These are phyloP conservation scores for Bisporella sp. DNA, from an alignment of 2,329 filamentous ascomycete species.

Conservation along the genomic window DNA sequence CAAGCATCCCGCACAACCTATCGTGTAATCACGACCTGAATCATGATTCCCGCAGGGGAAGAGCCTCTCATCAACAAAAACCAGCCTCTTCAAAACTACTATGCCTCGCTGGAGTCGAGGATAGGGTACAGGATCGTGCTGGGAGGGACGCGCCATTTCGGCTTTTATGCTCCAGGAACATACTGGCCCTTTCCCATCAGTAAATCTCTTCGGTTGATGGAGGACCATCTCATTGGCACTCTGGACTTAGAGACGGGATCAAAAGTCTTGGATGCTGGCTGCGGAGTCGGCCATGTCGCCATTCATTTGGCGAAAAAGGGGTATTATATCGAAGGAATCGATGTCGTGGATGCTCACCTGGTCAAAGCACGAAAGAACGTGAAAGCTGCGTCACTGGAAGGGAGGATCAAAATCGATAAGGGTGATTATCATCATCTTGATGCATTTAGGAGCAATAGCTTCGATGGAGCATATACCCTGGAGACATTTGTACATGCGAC, in stretches of 20 bases:
- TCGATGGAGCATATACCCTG: constrained; percentile 49
- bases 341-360: constrained; percentile 42
- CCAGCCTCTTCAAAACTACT: constrained; percentile 36
- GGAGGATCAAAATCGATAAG: constrained; percentile 31
- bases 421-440: constrained; percentile 47
- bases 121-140: constrained; percentile 36
- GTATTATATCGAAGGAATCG: constrained; percentile 38
- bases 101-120: constrained; percentile 38
- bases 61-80: constrained; percentile 30
- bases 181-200: constrained; percentile 42
- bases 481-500: constrained; percentile 49
- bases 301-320: constrained; percentile 37
- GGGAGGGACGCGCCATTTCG: constrained; percentile 43
- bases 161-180: constrained; percentile 38
- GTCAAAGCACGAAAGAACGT: constrained; percentile 36
- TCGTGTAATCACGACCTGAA: too few species aligned
- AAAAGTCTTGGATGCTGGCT: constrained; percentile 44
- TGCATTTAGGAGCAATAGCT: constrained; percentile 28
- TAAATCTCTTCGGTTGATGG: constrained; percentile 38
- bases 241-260: constrained; percentile 33
- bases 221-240: constrained; percentile 35
- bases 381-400: constrained; percentile 26
- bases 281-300: constrained; percentile 43
- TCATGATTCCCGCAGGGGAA: background rate
- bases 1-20: too few species aligned